Evolutionary conservation across 2,329 filamentous ascomycete species (phyloP).

Genomic region (Trichoderma pleuroti): DNA sequence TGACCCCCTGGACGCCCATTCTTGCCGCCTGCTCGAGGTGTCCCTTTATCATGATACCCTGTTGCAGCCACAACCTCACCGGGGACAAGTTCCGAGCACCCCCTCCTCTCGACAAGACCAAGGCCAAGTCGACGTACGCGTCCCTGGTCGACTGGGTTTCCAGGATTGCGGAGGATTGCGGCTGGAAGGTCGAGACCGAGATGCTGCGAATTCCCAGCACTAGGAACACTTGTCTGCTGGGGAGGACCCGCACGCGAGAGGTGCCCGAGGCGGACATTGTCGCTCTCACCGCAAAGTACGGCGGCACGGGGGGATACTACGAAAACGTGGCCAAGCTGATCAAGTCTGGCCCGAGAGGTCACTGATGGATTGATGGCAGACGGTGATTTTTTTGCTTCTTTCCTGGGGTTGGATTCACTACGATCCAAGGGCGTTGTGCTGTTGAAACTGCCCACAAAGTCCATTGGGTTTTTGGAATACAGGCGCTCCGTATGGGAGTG

Average conservation of each 20-base stretch:
- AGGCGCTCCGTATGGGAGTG: neutral
- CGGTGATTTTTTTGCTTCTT: neutral
- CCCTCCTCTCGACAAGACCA: constrained; percentile 47
- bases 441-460: neutral
- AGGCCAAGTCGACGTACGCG: constrained; percentile 69
- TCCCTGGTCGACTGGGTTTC: constrained; percentile 77
- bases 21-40: constrained; percentile 71
- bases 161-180: constrained; percentile 65
- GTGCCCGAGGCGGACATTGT: constrained; percentile 36
- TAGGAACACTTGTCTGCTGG: constrained; percentile 77
- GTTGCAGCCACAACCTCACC: constrained; percentile 84
- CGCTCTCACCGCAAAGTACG: constrained; percentile 48
- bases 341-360: constrained; percentile 41
- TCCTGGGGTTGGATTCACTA: neutral
- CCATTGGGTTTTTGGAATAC: neutral
- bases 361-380: constrained; percentile 28
- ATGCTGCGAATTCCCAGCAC: constrained; percentile 90
- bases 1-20: constrained; percentile 93
- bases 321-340: constrained; percentile 62
- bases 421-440: neutral
- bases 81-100: constrained; percentile 71
- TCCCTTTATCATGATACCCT: constrained; percentile 90
- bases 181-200: constrained; percentile 75
- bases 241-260: constrained; percentile 44
- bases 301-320: constrained; percentile 55